A percentile compares a stretch with the other conserved stretches of the same genome.
Conservation (phyloP, 345 rosid species). For the Salix caprea region DNA sequence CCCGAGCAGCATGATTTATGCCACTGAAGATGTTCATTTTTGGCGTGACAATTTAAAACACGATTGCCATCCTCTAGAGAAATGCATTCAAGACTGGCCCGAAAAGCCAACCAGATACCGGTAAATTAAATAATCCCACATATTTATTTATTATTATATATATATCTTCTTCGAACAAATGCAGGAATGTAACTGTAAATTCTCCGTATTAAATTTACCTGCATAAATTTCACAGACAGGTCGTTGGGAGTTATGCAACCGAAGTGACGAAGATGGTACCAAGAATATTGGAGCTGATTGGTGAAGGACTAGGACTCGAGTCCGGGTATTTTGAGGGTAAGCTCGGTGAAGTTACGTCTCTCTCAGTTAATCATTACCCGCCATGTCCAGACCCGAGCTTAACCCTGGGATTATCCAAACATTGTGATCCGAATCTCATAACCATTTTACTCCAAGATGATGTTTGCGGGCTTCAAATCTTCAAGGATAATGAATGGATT, state of each 20-base stretch:
- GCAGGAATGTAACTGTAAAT: too few species aligned
- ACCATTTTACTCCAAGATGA: constrained; percentile 23
- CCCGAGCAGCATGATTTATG: constrained; percentile 22
- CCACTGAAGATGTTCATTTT: constrained; percentile 21
- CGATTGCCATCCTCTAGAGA: constrained; percentile 16
- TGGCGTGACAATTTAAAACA: constrained; percentile 33
- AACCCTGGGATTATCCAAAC: not conserved
- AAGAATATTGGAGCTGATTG: constrained; percentile 19
- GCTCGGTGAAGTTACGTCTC: not conserved
- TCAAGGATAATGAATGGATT: constrained; percentile 26
- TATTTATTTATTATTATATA: not conserved
- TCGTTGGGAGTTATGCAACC: constrained; percentile 8
- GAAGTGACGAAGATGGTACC: constrained; percentile 22
- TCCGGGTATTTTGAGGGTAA: not conserved
- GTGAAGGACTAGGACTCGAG: constrained; percentile 19
- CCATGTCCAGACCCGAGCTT: not conserved
- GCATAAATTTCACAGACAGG: constrained; percentile 7
- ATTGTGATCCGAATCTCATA: constrained; percentile 2
- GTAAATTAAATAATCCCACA: not conserved
- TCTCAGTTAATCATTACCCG: not conserved
- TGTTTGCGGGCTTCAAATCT: constrained; percentile 21
- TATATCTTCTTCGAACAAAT: too few species aligned
- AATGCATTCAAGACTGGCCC: constrained; percentile 23
- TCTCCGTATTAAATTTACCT: too few species aligned
- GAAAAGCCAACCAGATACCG: constrained; percentile 20